Evolutionary conservation across 108 stramenopile genomes (phyloP).

Genomic region (Fragilaria radians): DNA sequence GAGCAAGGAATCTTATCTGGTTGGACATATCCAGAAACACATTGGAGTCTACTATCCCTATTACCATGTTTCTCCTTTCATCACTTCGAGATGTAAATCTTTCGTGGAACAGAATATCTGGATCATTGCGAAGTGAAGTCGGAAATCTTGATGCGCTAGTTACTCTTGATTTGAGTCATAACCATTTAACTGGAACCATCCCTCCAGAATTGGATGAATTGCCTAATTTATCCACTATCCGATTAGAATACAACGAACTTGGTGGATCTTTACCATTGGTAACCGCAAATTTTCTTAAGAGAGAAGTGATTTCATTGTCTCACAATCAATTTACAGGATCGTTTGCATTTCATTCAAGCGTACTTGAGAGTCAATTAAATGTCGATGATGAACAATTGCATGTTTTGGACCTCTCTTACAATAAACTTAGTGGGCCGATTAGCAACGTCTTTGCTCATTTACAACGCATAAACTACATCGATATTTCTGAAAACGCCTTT

Average conservation of each 20-base stretch:
- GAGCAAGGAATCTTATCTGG: conserved; percentile 13
- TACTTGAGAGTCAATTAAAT: not conserved
- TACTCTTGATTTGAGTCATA: conserved; percentile 29
- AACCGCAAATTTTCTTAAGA: not conserved
- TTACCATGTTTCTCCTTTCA: conserved; percentile 15
- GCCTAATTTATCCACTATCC: not conserved
- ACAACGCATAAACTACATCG: not conserved
- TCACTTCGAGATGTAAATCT: conserved; percentile 3
- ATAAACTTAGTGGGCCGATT: not conserved
- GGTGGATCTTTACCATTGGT: conserved; percentile 20
- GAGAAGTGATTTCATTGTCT: not conserved
- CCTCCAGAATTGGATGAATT: not conserved
- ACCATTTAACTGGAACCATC: conserved; percentile 34
- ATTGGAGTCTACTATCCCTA: conserved; percentile 33
- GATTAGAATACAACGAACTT: conserved; percentile 40
- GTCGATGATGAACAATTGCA: not conserved
- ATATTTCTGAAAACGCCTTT: not conserved
- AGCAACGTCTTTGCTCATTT: not conserved
- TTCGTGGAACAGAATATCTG: conserved; percentile 7
- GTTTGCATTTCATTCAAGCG: not conserved
- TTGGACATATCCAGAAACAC: conserved; percentile 6
- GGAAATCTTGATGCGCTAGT: not conserved
- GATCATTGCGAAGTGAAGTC: conserved; percentile 9
- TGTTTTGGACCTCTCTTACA: not conserved
- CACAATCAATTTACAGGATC: not conserved